Evolutionary conservation across 805 yeast species (phyloP), one percentile per base, ranked within the genome.

Genomic region (Kregervanrija fluxuum): DNA sequence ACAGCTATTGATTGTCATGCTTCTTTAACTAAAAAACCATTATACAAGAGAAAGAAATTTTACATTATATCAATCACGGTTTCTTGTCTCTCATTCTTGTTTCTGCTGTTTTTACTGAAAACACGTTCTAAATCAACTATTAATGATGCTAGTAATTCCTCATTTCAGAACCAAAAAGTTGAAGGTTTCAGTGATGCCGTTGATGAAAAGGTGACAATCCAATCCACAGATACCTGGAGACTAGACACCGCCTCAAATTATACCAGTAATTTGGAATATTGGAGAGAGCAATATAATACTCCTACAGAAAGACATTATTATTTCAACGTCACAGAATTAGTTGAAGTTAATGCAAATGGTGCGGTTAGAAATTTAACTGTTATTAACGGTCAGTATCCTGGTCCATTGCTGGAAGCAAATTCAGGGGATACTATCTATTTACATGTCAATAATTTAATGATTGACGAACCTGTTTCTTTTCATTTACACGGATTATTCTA

Each of bases 401-500:
- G 54, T 13, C 60, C 60, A 12, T 40, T 52, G 17, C 38, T 55
- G 11, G 55, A 50, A 38, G 53, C 52, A 12, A 51, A 53, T 28
- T 33, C 49, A 1, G 58, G 58, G 9, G 58, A 55, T 38, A 45
- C 47, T 5, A 41, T 55, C n/a, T 44, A 38, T 16, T 39, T 55
- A 9, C 52, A 51, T 33, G 53, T 55, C 14, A 15, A 28, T 13
- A 55, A 55, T 37, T 35, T 40, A 28, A 34, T 48, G 40, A 13
- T 17, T 12, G 38, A 42, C 6, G 57, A 55, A 15, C 52, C 56
- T 11, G 49, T 50, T 3, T 42, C 55, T 2, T 40, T 55, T 11
- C 60, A 55, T 43, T 50, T 53, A 38, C 60, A 55, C 43, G 60
- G 60, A 15, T 37, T 55, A 12, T 52, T 44, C 30, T 54, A 50